These are phyloP conservation scores for Arabis hirsuta DNA, from an alignment of 345 rosid genomes.

Conservation along the genomic window DNA sequence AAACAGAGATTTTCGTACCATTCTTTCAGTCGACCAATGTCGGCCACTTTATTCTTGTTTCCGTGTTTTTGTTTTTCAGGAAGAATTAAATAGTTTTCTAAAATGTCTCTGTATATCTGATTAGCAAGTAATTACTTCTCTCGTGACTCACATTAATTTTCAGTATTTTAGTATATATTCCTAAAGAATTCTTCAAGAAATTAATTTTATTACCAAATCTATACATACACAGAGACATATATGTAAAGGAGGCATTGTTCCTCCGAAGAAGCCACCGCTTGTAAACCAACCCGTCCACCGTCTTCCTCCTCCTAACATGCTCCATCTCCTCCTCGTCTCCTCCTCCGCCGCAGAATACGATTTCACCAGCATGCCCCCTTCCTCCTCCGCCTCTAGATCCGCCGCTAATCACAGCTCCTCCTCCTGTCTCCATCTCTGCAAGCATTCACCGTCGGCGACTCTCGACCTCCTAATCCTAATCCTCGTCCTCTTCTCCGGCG, in stretches of 20 bases:
- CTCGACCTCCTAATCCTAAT: conserved; percentile 81
- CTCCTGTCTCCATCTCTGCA: conserved; percentile 55
- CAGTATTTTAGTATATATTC: background rate
- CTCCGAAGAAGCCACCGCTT: conserved; percentile 12
- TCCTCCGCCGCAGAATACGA: conserved; percentile 14
- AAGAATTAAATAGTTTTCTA: background rate
- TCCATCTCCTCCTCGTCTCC: conserved; percentile 50
- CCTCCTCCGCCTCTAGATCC: conserved; percentile 41
- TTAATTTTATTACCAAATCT: background rate
- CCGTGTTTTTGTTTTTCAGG: background rate
- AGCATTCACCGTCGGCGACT: conserved; percentile 85
- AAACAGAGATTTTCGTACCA: too few relatives aligned
- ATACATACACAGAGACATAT: conserved; percentile 1
- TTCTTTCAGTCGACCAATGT: too few relatives aligned
- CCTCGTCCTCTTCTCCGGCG: conserved; percentile 75
- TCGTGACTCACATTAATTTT: background rate
- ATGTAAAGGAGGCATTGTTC: conserved; percentile 20
- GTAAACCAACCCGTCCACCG: conserved; percentile 4
- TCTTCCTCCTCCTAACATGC: conserved; percentile 51
- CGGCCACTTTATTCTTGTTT: conserved; percentile 7
- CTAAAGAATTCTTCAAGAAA: background rate
- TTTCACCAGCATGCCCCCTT: conserved; percentile 45
- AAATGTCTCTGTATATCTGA: background rate
- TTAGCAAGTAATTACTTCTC: background rate
- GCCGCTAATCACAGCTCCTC: conserved; percentile 31